Base-by-base conservation (phyloP, 345 rosid species). In the Dimocarpus longan region DNA sequence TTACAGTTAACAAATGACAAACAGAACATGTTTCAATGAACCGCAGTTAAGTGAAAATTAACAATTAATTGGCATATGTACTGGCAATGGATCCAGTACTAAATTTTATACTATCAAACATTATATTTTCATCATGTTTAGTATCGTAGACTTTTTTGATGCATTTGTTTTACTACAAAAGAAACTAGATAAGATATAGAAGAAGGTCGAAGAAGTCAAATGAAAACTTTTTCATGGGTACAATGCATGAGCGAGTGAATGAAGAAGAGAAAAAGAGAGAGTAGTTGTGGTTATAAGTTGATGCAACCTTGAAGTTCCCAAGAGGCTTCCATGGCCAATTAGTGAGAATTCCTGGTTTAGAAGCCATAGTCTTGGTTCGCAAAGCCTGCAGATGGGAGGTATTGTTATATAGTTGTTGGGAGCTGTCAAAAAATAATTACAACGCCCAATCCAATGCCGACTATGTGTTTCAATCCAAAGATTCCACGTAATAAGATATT, bases 271-370 rank as follows among this genome's bases (percentile, higher is more conserved):
- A 46, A 46, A 19, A 71, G 8, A 32, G 4, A 65, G 66, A 5
- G 6, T 40, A 0, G 57, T 52, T 52, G 18, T 6, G 21, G 11
- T 24, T 1, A 70, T 46, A 72, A 48, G 60, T 12, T n/a, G 11
- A 13, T 52, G 40, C 43, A 15, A 88, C 93, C 91, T 90, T 90
- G 70, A 87, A 90, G 84, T 73, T 83, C 60, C 93, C 94, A 73
- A 90, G 91, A 74, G 89, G 82, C 52, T 59, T 77, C 94, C 94
- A 92, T 21, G 94, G 92, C 97, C 92, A 91, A 18, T 91, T 85
- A 0, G 92, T 88, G 80, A 89, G 90, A 80, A 84, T 66, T 79
- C 93, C 93, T 24, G 97, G 94, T 42, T 26, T 88, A 1, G 89
- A 84, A 66, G 93, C 97, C 94, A 90, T 92, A 6, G 59, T 8